These are phyloP conservation scores for Annona cherimola DNA, from an alignment of 164 flowering plant species.

Conservation along the genomic window DNA sequence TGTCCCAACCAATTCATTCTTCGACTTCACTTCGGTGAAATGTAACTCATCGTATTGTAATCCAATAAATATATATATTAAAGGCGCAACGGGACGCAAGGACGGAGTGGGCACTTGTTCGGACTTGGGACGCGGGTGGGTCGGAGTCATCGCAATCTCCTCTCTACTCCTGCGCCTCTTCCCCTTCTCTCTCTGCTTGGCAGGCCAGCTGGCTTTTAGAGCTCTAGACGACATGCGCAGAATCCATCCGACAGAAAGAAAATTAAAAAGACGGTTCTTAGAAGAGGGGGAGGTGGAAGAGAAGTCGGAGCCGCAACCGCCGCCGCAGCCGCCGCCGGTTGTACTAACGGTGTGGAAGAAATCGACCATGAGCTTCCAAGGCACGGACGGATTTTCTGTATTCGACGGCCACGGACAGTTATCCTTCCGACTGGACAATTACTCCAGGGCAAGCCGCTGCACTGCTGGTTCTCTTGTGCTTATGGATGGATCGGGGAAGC, in stretches of 20 bases:
- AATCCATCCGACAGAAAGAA: slow-evolving; percentile 29
- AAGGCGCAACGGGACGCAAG: too few species aligned
- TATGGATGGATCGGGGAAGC: slow-evolving; percentile 58
- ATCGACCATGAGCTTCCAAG: slow-evolving; percentile 64
- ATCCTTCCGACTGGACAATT: slow-evolving; percentile 58
- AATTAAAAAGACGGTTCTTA: background rate
- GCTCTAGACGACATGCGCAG: slow-evolving; percentile 23
- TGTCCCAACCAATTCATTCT: too few species aligned
- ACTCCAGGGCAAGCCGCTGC: slow-evolving; percentile 32
- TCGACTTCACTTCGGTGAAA: too few species aligned
- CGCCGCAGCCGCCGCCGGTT: slow-evolving; percentile 3
- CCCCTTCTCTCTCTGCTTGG: background rate
- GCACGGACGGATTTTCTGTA: slow-evolving; percentile 65
- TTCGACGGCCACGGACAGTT: slow-evolving; percentile 39
- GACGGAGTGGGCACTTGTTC: too few species aligned
- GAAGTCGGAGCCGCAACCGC: background rate
- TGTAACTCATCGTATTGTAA: too few species aligned
- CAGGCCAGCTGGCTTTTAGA: background rate
- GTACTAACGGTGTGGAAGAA: slow-evolving; percentile 63
- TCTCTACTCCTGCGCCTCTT: slow-evolving; percentile 3
- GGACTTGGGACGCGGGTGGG: too few species aligned
- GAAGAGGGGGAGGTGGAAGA: background rate
- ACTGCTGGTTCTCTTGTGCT: slow-evolving; percentile 35
- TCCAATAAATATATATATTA: too few species aligned
- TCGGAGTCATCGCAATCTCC: background rate